Evolutionary conservation across 306 rosid genomes (phyloP).

Genomic region (Lupinus albus): DNA sequence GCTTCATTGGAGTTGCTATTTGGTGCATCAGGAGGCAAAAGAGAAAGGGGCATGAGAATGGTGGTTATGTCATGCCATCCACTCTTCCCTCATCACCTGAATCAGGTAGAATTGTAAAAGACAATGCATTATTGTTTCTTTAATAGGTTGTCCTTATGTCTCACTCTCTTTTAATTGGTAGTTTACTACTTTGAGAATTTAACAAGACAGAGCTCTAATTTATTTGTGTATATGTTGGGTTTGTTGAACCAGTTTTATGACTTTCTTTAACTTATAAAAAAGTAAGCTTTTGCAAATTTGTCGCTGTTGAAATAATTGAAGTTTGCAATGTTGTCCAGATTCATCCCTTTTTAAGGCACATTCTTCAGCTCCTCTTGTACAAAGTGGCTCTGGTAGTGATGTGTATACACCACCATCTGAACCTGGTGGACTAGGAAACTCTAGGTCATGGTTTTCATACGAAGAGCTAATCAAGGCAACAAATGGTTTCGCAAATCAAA

Average conservation of each 20-base stretch:
- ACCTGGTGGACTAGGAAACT: conserved; percentile 67
- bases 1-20: conserved; percentile 60
- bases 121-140: conserved; percentile 4
- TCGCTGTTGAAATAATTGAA: conserved; percentile 29
- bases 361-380: conserved; percentile 69
- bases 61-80: conserved; percentile 68
- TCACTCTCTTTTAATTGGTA: conserved; percentile 8
- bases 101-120: conserved; percentile 60
- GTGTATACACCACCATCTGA: conserved; percentile 65
- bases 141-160: conserved; percentile 18
- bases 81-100: conserved; percentile 54
- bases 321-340: conserved; percentile 57
- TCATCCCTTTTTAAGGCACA: conserved; percentile 67
- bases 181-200: conserved; percentile 26
- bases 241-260: not conserved
- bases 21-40: conserved; percentile 70
- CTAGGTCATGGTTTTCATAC: conserved; percentile 84
- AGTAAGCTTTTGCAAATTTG: conserved; percentile 10
- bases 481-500: conserved; percentile 66
- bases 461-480: conserved; percentile 80
- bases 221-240: conserved; percentile 8
- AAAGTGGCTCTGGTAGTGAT: conserved; percentile 61
- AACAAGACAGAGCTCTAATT: conserved; percentile 4
- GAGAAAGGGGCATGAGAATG: conserved; percentile 51
- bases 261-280: not conserved